Conservation (phyloP, 495 filamentous ascomycete species). For the Penicillium argentinense region DNA sequence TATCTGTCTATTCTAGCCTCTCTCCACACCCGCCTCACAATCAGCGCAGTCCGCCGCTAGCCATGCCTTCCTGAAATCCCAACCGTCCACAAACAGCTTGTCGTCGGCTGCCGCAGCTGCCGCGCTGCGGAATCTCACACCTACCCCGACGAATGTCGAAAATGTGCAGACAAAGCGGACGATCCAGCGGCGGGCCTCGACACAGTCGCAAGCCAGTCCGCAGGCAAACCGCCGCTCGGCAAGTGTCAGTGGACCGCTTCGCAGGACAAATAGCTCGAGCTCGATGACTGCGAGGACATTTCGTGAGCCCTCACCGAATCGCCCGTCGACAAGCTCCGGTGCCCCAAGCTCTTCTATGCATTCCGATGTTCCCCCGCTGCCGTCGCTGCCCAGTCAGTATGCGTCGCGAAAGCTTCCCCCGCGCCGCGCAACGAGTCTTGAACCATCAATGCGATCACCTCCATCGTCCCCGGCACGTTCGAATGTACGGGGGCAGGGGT, state of each 20-base stretch:
- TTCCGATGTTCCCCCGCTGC: conserved; percentile 68
- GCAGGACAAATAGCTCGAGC: conserved; percentile 65
- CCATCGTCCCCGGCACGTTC: conserved; percentile 45
- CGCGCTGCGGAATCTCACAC: conserved; percentile 72
- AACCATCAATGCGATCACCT: conserved; percentile 48
- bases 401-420: conserved; percentile 25
- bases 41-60: conserved; percentile 73
- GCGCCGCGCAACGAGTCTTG: conserved; percentile 54
- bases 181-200: conserved; percentile 65
- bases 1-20: conserved; percentile 36
- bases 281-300: conserved; percentile 90
- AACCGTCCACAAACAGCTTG: conserved; percentile 62
- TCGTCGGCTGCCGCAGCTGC: conserved; percentile 84
- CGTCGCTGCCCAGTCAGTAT: conserved; percentile 60
- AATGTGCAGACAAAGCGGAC: conserved; percentile 87
- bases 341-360: conserved; percentile 19
- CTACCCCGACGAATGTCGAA: conserved; percentile 72
- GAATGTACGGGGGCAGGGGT: conserved; percentile 43
- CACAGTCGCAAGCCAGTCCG: conserved; percentile 62
- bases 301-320: conserved; percentile 64
- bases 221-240: conserved; percentile 37
- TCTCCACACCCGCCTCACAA: conserved; percentile 60
- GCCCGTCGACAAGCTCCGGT: conserved; percentile 44
- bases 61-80: conserved; percentile 73
- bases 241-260: conserved; percentile 46